Base-by-base conservation (phyloP, 1,139 yeast species). In the Diutina sp. region DNA sequence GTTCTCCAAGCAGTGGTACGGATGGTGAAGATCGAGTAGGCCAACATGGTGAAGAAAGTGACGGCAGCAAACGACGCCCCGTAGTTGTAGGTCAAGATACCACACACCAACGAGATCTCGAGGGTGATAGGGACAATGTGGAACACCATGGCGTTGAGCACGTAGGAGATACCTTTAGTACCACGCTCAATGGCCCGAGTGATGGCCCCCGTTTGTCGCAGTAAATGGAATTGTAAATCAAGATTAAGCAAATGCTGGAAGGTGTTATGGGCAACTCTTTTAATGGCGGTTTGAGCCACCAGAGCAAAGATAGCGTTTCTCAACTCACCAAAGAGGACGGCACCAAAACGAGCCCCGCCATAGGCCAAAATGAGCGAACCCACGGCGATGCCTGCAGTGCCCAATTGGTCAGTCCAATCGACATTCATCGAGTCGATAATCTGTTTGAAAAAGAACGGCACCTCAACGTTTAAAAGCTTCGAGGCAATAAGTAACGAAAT, bases 111-210 rank as follows among this genome's bases (percentile, higher is more conserved):
- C 4, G 88, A 79, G 56, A 93, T 93, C 69, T 93, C 99, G 67
- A 93, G 87, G 1, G 95, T 78, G 46, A 93, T 87, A 6, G 99
- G 99, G 52, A 93, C 77, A 38, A 93, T 91, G 67, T 95, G 99
- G 73, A 93, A 93, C 14, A 95, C 97, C 96, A 93, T 88, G 3
- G 99, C 97, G 48, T 89, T 84, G 56, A 93, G 74, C 6, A 93
- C 97, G 65, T 87, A 91, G 29, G 96, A 86, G 56, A 93, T 93
- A 71, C 99, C 99, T 64, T 93, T 93, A 1, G 98, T 93, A 67
- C 99, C 99, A 63, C 99, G 77, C 66, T 93, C 99, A 64, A 93
- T 93, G 1, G 99, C 98, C 60, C 99, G 76, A 0, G 97, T 93
- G 54, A 93, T 72, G 0, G 97, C 98, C 62, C 99, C 99, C 0